These are phyloP conservation scores for Penicillium pulvis DNA, from an alignment of 495 filamentous ascomycete species.

Conservation along the genomic window DNA sequence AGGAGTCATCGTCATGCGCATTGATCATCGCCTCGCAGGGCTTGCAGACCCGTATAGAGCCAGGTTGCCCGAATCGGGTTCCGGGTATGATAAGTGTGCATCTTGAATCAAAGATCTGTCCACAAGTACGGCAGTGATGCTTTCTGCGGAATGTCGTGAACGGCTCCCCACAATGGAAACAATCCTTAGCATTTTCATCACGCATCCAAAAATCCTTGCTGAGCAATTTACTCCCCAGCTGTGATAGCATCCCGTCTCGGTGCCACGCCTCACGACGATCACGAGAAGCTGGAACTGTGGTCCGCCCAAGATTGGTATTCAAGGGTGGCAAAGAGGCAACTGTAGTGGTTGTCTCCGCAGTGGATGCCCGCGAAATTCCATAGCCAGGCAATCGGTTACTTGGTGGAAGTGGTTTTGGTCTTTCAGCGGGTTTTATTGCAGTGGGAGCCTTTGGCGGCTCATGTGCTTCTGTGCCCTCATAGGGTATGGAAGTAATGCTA, in stretches of 20 bases:
- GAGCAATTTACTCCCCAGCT: slow-evolving; percentile 79
- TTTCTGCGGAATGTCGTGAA: slow-evolving; percentile 95
- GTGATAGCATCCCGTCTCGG: slow-evolving; percentile 34
- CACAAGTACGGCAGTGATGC: slow-evolving; percentile 90
- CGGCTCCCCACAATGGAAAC: slow-evolving; percentile 85
- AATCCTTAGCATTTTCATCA: slow-evolving; percentile 97
- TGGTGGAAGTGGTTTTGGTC: slow-evolving; percentile 20
- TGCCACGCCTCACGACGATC: slow-evolving; percentile 23
- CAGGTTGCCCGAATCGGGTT: slow-evolving; percentile 81
- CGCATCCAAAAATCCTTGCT: slow-evolving; percentile 99
- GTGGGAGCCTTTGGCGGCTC: slow-evolving; percentile 26
- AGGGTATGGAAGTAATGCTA: slow-evolving; percentile 41
- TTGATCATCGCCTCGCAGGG: slow-evolving; percentile 93
- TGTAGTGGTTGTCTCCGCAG: slow-evolving; percentile 33
- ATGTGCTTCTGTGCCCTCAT: slow-evolving; percentile 30
- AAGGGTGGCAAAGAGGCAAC: slow-evolving; percentile 36
- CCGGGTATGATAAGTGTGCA: slow-evolving; percentile 90
- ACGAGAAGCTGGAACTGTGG: slow-evolving; percentile 19
- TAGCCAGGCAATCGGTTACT: slow-evolving; percentile 38
- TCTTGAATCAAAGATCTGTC: slow-evolving; percentile 96
- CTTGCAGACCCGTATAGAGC: slow-evolving; percentile 88
- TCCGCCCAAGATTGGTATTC: slow-evolving; percentile 32
- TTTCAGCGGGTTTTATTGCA: slow-evolving; percentile 26
- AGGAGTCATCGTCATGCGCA: slow-evolving; percentile 85
- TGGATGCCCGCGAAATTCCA: slow-evolving; percentile 37